Evolutionary conservation across 2,329 filamentous ascomycete genomes (phyloP), one percentile per base, ranked within the genome.

Genomic region (Colletotrichum salicis): DNA sequence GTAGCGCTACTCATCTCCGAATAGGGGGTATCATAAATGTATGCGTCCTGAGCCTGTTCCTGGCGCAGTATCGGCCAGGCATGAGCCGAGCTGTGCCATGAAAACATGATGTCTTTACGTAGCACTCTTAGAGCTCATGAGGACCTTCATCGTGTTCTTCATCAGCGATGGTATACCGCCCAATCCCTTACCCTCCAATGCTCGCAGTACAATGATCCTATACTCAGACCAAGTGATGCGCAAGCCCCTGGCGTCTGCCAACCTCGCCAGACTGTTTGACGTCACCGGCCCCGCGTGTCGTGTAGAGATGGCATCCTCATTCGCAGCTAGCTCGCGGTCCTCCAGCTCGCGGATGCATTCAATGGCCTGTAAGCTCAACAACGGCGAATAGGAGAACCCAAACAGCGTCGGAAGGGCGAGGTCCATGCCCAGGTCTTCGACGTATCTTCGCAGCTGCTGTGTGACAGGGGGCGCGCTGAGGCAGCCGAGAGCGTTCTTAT

Each of bases 71-170:
- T 45, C n/a, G 10, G 22, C 12, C 29, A 13, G 4, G 52, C 4
- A 19, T 29, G 41, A 48, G 19, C 19, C 41, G 41, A 48, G 19
- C 8, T 7, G 41, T 22, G 41, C 10, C 4, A 11, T 45, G 19
- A 29, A 22, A 41, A 10, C 37, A 29, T 8, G 22, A n/a, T n/a
- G 1, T 13, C 10, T 27, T 24, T 64, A 64, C 24, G 48, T 33
- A 5, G 22, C 24, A 11, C 33, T 64, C 24, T 69, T 61, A 8
- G 82, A 81, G 71, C 84, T 88, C 81, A 90, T 91, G 75, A 96
- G 81, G 62, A 92, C 90, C 79, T 92, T 94, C 89, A 96, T 94
- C 1, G 93, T 95, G 76, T 91, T 94, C 80, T 93, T 93, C 87
- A 97, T 92, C 76, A 97, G 82, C 74, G 91, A 87, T 19, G 88